Conservation (phyloP, 495 filamentous ascomycete genomes). For the Hyphodiscus hymeniophilus region DNA sequence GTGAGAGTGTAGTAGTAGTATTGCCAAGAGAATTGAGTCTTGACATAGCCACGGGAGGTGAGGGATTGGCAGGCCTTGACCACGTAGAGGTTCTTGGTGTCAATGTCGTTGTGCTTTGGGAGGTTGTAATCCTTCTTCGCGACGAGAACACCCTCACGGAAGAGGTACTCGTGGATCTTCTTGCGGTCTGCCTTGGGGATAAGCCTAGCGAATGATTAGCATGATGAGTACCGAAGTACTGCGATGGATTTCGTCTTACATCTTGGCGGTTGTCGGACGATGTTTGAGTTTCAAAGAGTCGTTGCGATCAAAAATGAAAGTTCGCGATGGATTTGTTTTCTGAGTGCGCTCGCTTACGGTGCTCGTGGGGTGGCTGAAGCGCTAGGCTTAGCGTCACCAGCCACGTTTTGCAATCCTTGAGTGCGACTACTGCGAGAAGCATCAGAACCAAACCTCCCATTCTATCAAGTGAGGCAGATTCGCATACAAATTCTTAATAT, state of each 20-base stretch:
- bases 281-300: neutral
- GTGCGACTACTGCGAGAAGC: too few species aligned
- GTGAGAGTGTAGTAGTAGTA: conserved; percentile 99
- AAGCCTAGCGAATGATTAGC: conserved; percentile 50
- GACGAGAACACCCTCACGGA: conserved; percentile 98
- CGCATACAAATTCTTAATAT: too few species aligned
- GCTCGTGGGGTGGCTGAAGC: neutral
- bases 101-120: conserved; percentile 86
- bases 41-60: conserved; percentile 93
- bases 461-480: too few species aligned
- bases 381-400: conserved; percentile 2
- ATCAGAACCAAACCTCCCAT: too few species aligned
- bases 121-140: conserved; percentile 98
- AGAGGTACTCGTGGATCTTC: conserved; percentile 99
- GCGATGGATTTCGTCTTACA: conserved; percentile 24
- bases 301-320: neutral
- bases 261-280: conserved; percentile 43
- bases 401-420: neutral
- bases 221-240: neutral
- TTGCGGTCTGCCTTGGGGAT: conserved; percentile 99
- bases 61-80: conserved; percentile 98
- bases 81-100: conserved; percentile 98
- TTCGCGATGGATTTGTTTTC: conserved; percentile 12
- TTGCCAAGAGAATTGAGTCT: conserved; percentile 99
- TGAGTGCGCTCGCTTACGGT: too few species aligned